Base-by-base conservation (phyloP, 2,329 filamentous ascomycete species). In the Beauveria sp. region DNA sequence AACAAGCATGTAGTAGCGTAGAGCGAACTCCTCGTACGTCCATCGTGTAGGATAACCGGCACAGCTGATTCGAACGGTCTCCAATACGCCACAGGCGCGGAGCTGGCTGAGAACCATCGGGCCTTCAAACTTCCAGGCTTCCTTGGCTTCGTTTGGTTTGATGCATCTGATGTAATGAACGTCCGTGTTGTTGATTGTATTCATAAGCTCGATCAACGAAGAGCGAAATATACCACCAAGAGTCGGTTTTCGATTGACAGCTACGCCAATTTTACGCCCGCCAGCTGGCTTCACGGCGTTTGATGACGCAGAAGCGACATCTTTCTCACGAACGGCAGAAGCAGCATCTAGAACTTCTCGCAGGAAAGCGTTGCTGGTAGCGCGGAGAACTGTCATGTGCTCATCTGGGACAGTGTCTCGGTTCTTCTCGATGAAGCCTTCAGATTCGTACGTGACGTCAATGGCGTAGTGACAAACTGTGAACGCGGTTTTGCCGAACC, bases 401-500 rank as follows among this genome's bases (percentile, higher is more conserved):
- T 99, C 94, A 71, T 99, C 94, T 6, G 94, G 94, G 52, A 99
- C 94, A 22, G 96, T 99, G 75, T 99, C 94, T 74, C 94, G 87
- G 76, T 99, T 99, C 84, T 99, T 99, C 75, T 99, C 96, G 70
- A 99, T 97, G 77, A 99, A 99, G 52, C 94, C 94, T 68, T 99
- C 94, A 2, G 93, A 97, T 75, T 99, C 94, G 73, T 99, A 99
- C 20, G 93, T 97, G 68, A 99, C 94, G 70, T 99, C 94, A 61
- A 99, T 83, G 57, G 94, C 94, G 76, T 99, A 99, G 77, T 99
- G 96, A 75, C 93, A 97, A 64, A 99, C 92, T 8, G 94, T 97
- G 77, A 99, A 99, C 1, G 94, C 84, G 16, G 92, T 96, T 76
- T 97, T 97, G 67, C 94, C 94, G 69, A 99, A 99, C 61, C 94